Evolutionary conservation across 768 basidiomycete genomes (phyloP).

Genomic region (Tricholoma terreum): DNA sequence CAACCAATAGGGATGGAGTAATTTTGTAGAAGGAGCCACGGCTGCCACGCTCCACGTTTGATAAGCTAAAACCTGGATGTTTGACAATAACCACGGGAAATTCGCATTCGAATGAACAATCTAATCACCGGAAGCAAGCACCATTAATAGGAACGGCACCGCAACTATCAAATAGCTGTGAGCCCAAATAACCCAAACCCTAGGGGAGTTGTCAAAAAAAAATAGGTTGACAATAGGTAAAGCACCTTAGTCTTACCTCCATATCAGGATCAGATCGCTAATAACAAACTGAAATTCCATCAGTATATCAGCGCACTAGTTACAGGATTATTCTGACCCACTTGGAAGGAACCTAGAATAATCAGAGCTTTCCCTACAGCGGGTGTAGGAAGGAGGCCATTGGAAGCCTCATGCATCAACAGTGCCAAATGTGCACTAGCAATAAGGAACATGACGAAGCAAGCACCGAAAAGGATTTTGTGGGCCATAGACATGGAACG

Average conservation of each 20-base stretch:
- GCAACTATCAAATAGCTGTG: slow-evolving; percentile 8
- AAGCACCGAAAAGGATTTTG: slow-evolving; percentile 10
- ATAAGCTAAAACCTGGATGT: slow-evolving; percentile 5
- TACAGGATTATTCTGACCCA: not conserved
- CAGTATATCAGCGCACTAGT: not conserved
- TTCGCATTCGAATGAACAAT: no score
- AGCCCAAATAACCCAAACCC: slow-evolving; percentile 15
- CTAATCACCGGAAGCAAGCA: slow-evolving; percentile 1
- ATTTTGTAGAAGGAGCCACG: slow-evolving; percentile 5
- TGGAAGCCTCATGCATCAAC: not conserved
- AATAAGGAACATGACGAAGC: slow-evolving; percentile 10
- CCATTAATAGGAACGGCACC: slow-evolving; percentile 9
- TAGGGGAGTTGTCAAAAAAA: not conserved
- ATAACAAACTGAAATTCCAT: slow-evolving; percentile 7
- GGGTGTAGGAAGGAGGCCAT: no score
- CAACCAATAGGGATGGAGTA: slow-evolving; percentile 5
- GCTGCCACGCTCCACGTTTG: not conserved
- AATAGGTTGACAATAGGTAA: not conserved
- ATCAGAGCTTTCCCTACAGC: not conserved
- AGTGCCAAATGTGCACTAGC: slow-evolving; percentile 8
- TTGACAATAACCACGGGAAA: no score
- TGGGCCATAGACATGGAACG: slow-evolving; percentile 7
- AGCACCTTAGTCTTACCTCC: slow-evolving; percentile 8
- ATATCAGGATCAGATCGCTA: slow-evolving; percentile 12
- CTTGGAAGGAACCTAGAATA: slow-evolving; percentile 2